Percentiles rank a stretch among this genome's conserved stretches.
Evolutionary conservation across 2,329 filamentous ascomycete species (phyloP).

Genomic region (Neurospora crassa): DNA sequence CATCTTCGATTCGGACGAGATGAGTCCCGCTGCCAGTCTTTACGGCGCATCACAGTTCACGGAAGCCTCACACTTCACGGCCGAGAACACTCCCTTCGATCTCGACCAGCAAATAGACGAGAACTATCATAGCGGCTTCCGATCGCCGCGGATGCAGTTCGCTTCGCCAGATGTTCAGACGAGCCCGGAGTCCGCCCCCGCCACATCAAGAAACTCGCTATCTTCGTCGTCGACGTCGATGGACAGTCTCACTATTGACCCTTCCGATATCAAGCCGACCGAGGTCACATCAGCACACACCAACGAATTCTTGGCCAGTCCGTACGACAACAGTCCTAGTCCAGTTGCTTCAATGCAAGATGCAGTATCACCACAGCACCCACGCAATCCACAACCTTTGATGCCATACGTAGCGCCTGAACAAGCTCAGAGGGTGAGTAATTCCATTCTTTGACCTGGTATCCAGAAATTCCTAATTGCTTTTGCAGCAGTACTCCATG

Average conservation of each 20-base stretch:
- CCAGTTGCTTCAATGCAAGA: background rate
- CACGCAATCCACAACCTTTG: background rate
- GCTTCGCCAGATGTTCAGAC: conserved; percentile 5
- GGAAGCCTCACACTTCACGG: conserved; percentile 1
- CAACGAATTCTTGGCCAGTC: background rate
- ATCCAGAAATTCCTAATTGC: background rate
- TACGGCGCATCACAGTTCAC: conserved; percentile 1
- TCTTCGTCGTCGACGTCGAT: conserved; percentile 37
- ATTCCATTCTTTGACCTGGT: background rate
- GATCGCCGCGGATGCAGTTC: conserved; percentile 12
- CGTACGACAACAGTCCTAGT: background rate
- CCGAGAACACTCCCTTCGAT: background rate
- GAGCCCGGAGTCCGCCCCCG: conserved; percentile 15
- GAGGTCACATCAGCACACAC: background rate
- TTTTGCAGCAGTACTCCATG: background rate
- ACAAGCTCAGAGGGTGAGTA: background rate
- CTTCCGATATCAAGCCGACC: background rate
- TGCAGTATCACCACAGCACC: background rate
- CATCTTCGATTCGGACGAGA: conserved; percentile 14
- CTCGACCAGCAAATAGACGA: background rate
- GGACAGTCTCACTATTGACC: background rate
- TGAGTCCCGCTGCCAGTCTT: conserved; percentile 9
- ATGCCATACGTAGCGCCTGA: background rate
- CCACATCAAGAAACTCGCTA: conserved; percentile 16
- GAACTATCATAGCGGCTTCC: conserved; percentile 1